Evolutionary conservation across 768 basidiomycete species (phyloP), one percentile per base, ranked within the genome.

Genomic region (Mycena floridula): DNA sequence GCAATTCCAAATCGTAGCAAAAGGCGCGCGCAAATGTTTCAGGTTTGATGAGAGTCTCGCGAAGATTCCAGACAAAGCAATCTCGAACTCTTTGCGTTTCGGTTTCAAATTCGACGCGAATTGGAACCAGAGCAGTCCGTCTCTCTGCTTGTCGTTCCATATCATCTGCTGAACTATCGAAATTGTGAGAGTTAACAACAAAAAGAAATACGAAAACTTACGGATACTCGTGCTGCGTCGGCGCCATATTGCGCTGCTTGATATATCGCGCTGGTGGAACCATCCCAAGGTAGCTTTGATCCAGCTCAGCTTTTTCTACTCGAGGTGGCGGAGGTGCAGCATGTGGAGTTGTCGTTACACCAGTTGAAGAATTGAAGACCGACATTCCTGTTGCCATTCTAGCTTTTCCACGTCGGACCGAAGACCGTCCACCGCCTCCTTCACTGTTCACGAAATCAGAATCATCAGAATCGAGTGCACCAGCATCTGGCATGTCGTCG

Each of bases 61-160:
- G 81, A 37, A 93, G 63, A 56, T 98, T 96, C 96, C 96, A 99
- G 9, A 90, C 78, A 61, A 99, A 98, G 56, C 85, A 86, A 58
- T 99, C 96, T 32, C 94, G 84, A 60, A 99, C 80, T 55, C 94
- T 74, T 57, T 89, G 89, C 0, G 86, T 86, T 9, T 91, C 89
- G 9, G 87, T 91, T 59, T 97, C 94, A 55, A 99, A 82, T 54
- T 98, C 94, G 42, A 99, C 88, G 37, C 90, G 89, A 46, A 99
- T 90, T 3, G 96, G 96, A 11, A 98, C 81, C 25, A 95, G 79
- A 0, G 72, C 61, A 1, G 70, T 58, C 35, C 65, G 62, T 45
- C 63, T 66, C 41, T 69, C 58, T 2, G 89, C 86, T 54, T 88
- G 80, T 15, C 59, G 59, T 40, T 84, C 77, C 25, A 95, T 61